Conservation (phyloP, 1,284 basidiomycete species). For the Cryptococcus amylolentus region DNA sequence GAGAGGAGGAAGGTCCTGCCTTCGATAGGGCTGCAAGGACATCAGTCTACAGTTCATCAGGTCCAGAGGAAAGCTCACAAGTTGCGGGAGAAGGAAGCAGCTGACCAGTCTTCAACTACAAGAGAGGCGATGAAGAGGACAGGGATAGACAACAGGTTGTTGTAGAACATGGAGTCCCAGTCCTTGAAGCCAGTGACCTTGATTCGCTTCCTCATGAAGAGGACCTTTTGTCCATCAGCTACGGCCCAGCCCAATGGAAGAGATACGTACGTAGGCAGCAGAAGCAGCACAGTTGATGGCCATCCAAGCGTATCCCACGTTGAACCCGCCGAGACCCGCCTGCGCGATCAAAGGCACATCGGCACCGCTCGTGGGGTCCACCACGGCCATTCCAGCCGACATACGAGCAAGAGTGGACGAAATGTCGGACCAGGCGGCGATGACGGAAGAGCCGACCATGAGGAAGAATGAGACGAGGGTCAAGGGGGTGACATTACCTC, state of each 20-base stretch:
- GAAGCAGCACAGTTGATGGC: slow-evolving; percentile 84
- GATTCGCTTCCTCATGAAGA: slow-evolving; percentile 96
- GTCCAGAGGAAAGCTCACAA: slow-evolving; percentile 62
- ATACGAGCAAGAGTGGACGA: slow-evolving; percentile 43
- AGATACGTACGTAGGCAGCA: slow-evolving; percentile 76
- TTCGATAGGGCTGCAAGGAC: slow-evolving; percentile 65
- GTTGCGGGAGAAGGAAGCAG: slow-evolving; percentile 71
- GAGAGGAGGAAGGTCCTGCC: slow-evolving; percentile 75
- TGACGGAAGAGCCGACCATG: slow-evolving; percentile 94
- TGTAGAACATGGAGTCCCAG: slow-evolving; percentile 99
- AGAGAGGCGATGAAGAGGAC: slow-evolving; percentile 80
- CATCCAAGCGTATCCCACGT: slow-evolving; percentile 98
- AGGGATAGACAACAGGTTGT: slow-evolving; percentile 93
- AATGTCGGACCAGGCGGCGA: slow-evolving; percentile 92
- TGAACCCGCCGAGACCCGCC: slow-evolving; percentile 55
- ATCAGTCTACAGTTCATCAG: neutral
- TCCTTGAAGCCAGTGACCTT: slow-evolving; percentile 98
- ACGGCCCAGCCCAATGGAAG: neutral
- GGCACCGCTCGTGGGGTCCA: slow-evolving; percentile 46
- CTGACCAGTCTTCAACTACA: slow-evolving; percentile 85
- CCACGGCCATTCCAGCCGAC: slow-evolving; percentile 38
- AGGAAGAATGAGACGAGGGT: slow-evolving; percentile 86
- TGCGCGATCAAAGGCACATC: slow-evolving; percentile 29
- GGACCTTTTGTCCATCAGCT: slow-evolving; percentile 57
- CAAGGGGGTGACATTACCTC: slow-evolving; percentile 78